phyloP scores from a whole-genome alignment of 1,284 basidiomycete species.

The Leccinum pseudoinsigne region DNA sequence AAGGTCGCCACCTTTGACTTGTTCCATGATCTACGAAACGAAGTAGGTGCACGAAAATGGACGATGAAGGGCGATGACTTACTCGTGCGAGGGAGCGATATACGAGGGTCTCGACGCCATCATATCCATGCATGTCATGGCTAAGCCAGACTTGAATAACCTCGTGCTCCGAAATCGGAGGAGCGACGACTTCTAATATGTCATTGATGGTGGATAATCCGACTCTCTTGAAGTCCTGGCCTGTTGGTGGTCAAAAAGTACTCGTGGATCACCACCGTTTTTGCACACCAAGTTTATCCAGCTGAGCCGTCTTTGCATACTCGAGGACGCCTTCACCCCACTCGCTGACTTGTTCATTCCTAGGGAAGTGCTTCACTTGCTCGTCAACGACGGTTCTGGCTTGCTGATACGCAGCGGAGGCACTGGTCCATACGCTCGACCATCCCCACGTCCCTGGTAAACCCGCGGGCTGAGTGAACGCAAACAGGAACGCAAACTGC shows the following conservation, averaged over 20 bases:
- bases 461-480: constrained; percentile 24
- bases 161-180: constrained; percentile 97
- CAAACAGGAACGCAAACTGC: not conserved
- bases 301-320: constrained; percentile 36
- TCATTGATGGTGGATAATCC: constrained; percentile 88
- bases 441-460: constrained; percentile 62
- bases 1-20: constrained; percentile 91
- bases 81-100: constrained; percentile 84
- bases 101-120: constrained; percentile 94
- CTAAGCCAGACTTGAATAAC: constrained; percentile 95
- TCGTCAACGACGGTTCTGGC: constrained; percentile 89
- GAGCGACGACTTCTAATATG: constrained; percentile 94
- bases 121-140: constrained; percentile 97
- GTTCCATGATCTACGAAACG: constrained; percentile 75
- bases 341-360: constrained; percentile 79
- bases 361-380: constrained; percentile 80
- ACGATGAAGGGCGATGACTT: constrained; percentile 28
- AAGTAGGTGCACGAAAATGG: constrained; percentile 7
- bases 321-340: constrained; percentile 69
- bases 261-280: constrained; percentile 13
- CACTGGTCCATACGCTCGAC: constrained; percentile 86
- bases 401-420: constrained; percentile 84
- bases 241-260: constrained; percentile 40
- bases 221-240: constrained; percentile 83
- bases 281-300: not conserved